Evolutionary conservation across 768 basidiomycete genomes (phyloP), one percentile per base, ranked within the genome.

Genomic region (Boletus tomentosulus): DNA sequence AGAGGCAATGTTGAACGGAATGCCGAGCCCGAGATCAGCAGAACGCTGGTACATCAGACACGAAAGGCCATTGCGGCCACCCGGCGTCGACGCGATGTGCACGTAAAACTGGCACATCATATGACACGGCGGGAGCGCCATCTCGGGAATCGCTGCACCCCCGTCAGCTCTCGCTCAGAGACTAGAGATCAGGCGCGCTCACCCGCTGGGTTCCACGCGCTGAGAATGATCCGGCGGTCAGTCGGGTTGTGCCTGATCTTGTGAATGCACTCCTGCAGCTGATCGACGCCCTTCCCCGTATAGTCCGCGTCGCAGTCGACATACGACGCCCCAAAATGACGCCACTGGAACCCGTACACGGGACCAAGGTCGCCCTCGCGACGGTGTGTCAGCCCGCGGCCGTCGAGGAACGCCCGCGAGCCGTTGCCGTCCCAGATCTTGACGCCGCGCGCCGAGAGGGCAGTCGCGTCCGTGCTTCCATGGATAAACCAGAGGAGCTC

Each of bases 31-130:
- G 8, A 98, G 82, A 68, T 99, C 96, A 16, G 95, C 95, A 12
- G 96, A 98, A 45, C 97, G 90, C 66, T 98, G 96, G 75, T 87
- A 98, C 93, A 98, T 94, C 43, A 96, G 79, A 70, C 95, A 98
- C 9, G 92, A 95, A 16, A 98, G 85, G 53, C 81, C 81, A 9
- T 86, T 87, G 59, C 82, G 85, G 16, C 76, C 62, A 13, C 71
- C 61, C 1, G 77, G 59, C 0, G 57, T 58, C 4, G 83, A 72
- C 0, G 96, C 89, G 34, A 96, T 85, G 65, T 92, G 88, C 34
- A 99, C 96, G 75, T 92, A 98, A 79, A 99, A 99, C 68, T 99
- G 97, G 73, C 94, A 98, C 72, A 98, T 87, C 84, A 98, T 88
- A 73, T 98, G 97, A 71, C 97, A 99, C 0, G 97, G 97, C 0